phyloP scores from a whole-genome alignment of 2,329 filamentous ascomycete species.

The Diaporthe sp. region DNA sequence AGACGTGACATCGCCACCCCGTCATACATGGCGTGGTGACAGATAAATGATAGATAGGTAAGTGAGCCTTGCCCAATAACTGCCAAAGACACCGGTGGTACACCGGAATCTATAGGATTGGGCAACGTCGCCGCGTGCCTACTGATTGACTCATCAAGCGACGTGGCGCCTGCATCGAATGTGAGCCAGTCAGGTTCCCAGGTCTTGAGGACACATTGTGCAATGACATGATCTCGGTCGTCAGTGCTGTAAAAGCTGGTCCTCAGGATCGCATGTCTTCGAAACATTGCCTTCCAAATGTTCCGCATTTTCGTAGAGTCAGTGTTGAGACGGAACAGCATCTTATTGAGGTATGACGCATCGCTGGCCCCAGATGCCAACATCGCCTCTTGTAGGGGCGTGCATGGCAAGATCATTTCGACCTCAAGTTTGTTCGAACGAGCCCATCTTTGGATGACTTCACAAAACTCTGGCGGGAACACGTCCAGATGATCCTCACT shows the following conservation, averaged over 20 bases:
- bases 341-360: constrained; percentile 78
- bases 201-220: constrained; percentile 76
- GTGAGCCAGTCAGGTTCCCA: constrained; percentile 58
- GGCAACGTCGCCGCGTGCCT: constrained; percentile 57
- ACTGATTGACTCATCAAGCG: constrained; percentile 54
- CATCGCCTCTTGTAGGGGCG: constrained; percentile 91
- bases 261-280: constrained; percentile 81
- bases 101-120: constrained; percentile 58
- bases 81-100: constrained; percentile 62
- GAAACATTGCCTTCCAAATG: constrained; percentile 74
- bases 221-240: constrained; percentile 72
- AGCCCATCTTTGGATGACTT: constrained; percentile 51
- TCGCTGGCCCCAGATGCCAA: constrained; percentile 68
- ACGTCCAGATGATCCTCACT: constrained; percentile 38
- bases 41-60: constrained; percentile 63
- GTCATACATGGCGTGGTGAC: constrained; percentile 90
- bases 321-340: constrained; percentile 72
- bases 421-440: constrained; percentile 53
- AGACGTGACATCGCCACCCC: constrained; percentile 81
- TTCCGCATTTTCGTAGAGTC: constrained; percentile 64
- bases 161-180: constrained; percentile 48
- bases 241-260: constrained; percentile 81
- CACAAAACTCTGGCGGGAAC: constrained; percentile 49
- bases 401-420: constrained; percentile 80
- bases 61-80: constrained; percentile 52